These are phyloP conservation scores for Fusarium temperatum DNA, from an alignment of 2,329 filamentous ascomycete genomes.

Conservation along the genomic window DNA sequence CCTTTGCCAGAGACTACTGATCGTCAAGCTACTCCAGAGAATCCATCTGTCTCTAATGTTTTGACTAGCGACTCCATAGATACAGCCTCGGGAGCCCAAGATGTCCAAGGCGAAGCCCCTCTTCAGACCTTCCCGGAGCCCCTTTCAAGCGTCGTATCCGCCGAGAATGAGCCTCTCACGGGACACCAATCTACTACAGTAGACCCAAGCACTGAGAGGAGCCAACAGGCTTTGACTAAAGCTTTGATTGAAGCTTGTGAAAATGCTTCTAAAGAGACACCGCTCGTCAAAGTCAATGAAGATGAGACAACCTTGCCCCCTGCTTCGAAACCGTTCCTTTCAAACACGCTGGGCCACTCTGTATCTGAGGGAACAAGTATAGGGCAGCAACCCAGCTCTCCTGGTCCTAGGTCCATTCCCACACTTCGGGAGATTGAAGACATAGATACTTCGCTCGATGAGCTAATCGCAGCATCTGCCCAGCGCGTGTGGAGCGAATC, in stretches of 20 bases:
- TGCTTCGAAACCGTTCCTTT: not conserved
- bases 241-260: not conserved
- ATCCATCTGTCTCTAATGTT: not conserved
- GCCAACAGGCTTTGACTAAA: not conserved
- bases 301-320: not conserved
- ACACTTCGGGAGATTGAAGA: not conserved
- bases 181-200: not conserved
- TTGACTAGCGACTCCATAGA: not conserved
- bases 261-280: not conserved
- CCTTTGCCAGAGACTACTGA: not conserved
- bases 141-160: not conserved
- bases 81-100: not conserved
- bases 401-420: not conserved
- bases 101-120: not conserved
- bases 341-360: not conserved
- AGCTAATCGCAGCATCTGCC: not conserved
- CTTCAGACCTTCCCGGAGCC: not conserved
- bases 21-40: too few species aligned
- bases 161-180: not conserved
- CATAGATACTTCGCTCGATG: not conserved
- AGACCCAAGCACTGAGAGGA: not conserved
- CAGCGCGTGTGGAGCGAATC: not conserved
- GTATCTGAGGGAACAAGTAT: not conserved
- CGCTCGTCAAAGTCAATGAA: not conserved
- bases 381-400: not conserved